Evolutionary conservation across 208 protist genomes (phyloP).

Genomic region (Acanthamoeba pearcei): DNA sequence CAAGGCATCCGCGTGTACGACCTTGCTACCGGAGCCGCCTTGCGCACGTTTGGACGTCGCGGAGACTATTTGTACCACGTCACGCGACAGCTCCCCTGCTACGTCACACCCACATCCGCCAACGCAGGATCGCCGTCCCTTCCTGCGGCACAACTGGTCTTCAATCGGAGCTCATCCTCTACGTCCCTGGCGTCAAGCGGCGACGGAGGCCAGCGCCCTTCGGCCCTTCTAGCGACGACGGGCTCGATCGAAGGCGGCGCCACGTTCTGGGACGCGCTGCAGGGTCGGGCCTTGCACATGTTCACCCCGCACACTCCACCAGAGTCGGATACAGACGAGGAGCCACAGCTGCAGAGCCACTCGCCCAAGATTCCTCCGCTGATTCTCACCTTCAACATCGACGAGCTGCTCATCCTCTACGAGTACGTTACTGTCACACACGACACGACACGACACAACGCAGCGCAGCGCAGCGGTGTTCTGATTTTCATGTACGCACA

Average conservation of each 20-base stretch:
- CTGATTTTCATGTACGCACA: background rate
- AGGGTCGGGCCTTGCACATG: background rate
- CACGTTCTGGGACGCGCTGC: constrained; percentile 5
- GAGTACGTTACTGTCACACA: background rate
- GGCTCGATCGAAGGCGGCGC: constrained; percentile 11
- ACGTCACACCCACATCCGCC: background rate
- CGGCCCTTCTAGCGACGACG: background rate
- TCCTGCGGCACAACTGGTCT: background rate
- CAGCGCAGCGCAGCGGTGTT: background rate
- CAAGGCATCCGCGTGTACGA: constrained; percentile 22
- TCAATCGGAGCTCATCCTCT: background rate
- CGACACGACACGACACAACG: background rate
- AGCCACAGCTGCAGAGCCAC: background rate
- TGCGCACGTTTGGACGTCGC: constrained; percentile 1
- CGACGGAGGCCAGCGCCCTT: background rate
- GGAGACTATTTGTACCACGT: constrained; percentile 4
- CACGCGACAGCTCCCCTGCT: background rate
- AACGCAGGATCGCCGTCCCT: background rate
- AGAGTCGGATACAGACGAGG: background rate
- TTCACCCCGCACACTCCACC: background rate
- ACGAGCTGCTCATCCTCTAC: constrained; percentile 11
- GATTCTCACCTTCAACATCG: constrained; percentile 16
- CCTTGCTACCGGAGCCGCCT: background rate
- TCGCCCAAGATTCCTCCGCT: background rate
- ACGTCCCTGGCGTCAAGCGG: background rate